Base-by-base conservation (phyloP, 2,329 filamentous ascomycete species). In the Apiospora kogelbergensis region DNA sequence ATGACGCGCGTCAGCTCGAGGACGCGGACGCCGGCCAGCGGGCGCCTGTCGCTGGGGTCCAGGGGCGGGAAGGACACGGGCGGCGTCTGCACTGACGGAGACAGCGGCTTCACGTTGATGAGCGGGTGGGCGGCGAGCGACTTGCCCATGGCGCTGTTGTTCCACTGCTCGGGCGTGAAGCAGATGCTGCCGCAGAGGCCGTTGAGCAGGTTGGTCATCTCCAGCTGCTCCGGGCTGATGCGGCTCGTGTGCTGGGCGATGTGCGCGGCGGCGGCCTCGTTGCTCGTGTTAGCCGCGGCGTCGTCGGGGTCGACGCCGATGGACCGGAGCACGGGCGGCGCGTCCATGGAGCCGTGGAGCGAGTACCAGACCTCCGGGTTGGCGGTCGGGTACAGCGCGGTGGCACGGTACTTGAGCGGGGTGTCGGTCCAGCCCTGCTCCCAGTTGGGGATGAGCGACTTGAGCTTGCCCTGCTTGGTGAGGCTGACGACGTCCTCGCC, bases 1-100 rank as follows among this genome's bases (percentile, higher is more conserved):
- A 86, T 85, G 46, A 85, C 79, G 3, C 84, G 77, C 15, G 81
- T 83, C 66, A 86, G 73, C 70, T 88, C 86, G 10, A 88, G 75
- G 1, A 89, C 81, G 68, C 82, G 84, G 70, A 85, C 75, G 0
- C 84, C 85, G 0, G 82, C 79, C 3, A 87, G 79, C 0, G 77
- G 82, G 3, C 81, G 72, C 65, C 72, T 72, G 65, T 80, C 77
- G 30, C 7, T 46, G 4, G 73, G 71, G 33, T 75, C 70, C 41
- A 81, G 65, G 0, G 76, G 71, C 0, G 79, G 74, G 37, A 81
- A 79, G 44, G 78, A 75, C 0, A 77, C 72, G 2, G 80, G 73
- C 4, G 78, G 68, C 17, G 74, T 70, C 3, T 78, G 77, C 1
- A 42, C 40, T 3, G 10, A 15, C 10, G 66, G 83, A 80, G 7